Base-by-base conservation (phyloP, 345 rosid species). In the Arabis hirsuta region DNA sequence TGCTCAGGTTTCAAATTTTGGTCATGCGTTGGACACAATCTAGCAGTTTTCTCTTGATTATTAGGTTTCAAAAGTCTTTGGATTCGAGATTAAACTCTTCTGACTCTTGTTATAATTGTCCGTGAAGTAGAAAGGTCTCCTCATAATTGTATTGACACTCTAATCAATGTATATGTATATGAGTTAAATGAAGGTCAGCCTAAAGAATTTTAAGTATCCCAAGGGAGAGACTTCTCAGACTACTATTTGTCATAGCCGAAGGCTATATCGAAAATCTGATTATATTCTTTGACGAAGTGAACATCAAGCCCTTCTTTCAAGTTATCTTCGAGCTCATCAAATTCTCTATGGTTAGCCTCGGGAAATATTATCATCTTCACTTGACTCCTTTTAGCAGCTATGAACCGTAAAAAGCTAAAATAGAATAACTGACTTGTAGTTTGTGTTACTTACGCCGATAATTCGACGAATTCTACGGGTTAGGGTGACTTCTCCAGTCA, bases 281-380 rank as follows among this genome's bases (percentile, higher is more conserved):
- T 67, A 68, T 86, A 94, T 8, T 81, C 75, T 45, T 88, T 89
- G 0, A 85, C 96, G 26, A 94, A 94, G 69, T 91, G 96, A 46
- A 87, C 97, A 31, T 90, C 88, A 1, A 91, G 84, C 45, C 98
- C 96, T 81, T 91, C 92, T 72, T 88, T 94, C 8, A 91, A 89
- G 31, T 94, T 89, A 6, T 77, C 57, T 0, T 90, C 77, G 5
- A 91, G 96, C 80, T 91, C 97, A 4, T 91, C 96, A 6, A 78
- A 91, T 44, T 94, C 97, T 77, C 88, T 81, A 69, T 89, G 73
- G 80, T 91, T 89, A 0, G 86, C 97, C 39, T 86, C 77, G 1
- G 97, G 97, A 80, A 91, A 87, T 55, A 94, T 76, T 60, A 89
- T 84, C 2, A 80, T 85, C 85, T 81, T 94, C 79, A 88, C 86